Evolutionary conservation across 805 yeast species (phyloP).

Genomic region (Kazachstania africana): DNA sequence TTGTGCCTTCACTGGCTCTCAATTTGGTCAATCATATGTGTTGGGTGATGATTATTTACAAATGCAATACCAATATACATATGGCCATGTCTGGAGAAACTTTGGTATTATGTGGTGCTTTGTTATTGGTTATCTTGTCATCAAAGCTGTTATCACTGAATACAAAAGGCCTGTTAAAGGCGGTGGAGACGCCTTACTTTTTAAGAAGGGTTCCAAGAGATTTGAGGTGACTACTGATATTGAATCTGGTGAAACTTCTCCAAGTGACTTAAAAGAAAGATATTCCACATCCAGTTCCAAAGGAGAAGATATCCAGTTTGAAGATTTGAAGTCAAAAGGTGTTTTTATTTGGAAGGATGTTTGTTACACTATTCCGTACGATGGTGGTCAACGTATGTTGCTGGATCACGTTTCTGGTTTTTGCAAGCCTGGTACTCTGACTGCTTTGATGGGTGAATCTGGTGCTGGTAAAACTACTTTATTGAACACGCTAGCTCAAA

Average conservation of each 20-base stretch:
- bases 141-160: conserved; percentile 17
- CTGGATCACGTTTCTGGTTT: conserved; percentile 57
- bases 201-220: conserved; percentile 38
- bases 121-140: conserved; percentile 12
- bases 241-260: conserved; percentile 9
- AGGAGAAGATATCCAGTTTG: conserved; percentile 4
- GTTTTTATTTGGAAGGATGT: conserved; percentile 66
- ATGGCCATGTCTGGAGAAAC: conserved; percentile 68
- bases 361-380: conserved; percentile 50
- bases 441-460: conserved; percentile 63
- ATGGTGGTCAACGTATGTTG: conserved; percentile 42
- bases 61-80: conserved; percentile 38
- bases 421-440: conserved; percentile 66
- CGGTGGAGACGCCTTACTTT: conserved; percentile 32
- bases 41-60: conserved; percentile 48
- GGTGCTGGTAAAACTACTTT: conserved; percentile 73
- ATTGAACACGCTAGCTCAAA: conserved; percentile 51
- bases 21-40: conserved; percentile 40
- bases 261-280: conserved; percentile 7
- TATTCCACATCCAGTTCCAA: conserved; percentile 4
- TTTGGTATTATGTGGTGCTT: conserved; percentile 54
- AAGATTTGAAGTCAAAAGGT: conserved; percentile 26
- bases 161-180: conserved; percentile 16
- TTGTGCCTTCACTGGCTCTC: conserved; percentile 54
- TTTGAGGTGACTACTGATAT: conserved; percentile 7